Conservation (phyloP, 257 asterid genomes). For the Penstemon davidsonii region DNA sequence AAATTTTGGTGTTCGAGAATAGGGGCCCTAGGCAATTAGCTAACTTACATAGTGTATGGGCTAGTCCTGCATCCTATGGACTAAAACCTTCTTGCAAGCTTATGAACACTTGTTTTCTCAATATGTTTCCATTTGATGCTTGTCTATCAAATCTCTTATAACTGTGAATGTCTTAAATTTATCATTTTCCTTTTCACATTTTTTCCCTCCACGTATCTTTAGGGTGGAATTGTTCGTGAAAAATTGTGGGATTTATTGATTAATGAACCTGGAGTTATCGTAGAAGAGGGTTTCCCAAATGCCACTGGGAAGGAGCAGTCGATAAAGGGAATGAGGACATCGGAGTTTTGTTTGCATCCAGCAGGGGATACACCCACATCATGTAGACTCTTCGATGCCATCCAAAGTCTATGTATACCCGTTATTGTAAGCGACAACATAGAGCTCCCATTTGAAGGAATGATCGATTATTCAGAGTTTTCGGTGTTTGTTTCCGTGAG, state of each 20-base stretch:
- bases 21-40: too few species aligned
- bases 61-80: too few species aligned
- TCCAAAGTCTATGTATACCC: slow-evolving; percentile 93
- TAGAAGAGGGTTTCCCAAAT: slow-evolving; percentile 96
- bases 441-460: slow-evolving; percentile 96
- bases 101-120: not conserved
- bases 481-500: slow-evolving; percentile 71
- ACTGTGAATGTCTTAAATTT: not conserved
- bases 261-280: slow-evolving; percentile 59
- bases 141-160: slow-evolving; percentile 12
- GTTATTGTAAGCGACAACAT: slow-evolving; percentile 81
- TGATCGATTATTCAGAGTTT: slow-evolving; percentile 72
- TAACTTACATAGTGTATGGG: too few species aligned
- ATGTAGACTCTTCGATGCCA: slow-evolving; percentile 86
- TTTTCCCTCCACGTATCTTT: slow-evolving; percentile 5
- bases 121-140: not conserved
- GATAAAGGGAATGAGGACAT: slow-evolving; percentile 82
- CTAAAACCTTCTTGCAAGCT: not conserved
- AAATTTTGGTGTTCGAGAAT: too few species aligned
- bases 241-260: slow-evolving; percentile 79
- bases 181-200: not conserved
- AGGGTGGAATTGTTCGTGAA: slow-evolving; percentile 92
- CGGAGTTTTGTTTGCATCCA: slow-evolving; percentile 95
- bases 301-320: slow-evolving; percentile 93
- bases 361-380: slow-evolving; percentile 98